These are phyloP conservation scores for Globisporangium cystogenes DNA, from an alignment of 352 stramenopile genomes.

Conservation along the genomic window DNA sequence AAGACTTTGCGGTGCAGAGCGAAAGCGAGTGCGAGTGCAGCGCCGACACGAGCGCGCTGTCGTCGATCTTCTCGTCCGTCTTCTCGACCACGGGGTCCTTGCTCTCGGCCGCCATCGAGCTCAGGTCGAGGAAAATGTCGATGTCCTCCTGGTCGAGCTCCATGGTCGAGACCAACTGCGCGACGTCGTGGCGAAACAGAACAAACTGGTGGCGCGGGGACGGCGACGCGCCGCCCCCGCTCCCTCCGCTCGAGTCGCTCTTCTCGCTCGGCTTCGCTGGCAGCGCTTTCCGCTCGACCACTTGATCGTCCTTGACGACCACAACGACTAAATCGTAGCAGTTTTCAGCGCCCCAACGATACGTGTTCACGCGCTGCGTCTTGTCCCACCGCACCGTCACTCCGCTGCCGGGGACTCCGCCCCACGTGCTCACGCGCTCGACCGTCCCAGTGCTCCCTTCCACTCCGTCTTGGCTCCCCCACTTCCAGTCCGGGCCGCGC, in stretches of 20 bases:
- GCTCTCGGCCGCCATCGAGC: slow-evolving; percentile 11
- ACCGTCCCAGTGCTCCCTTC: slow-evolving; percentile 58
- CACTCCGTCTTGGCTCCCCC: slow-evolving; percentile 72
- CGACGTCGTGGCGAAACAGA: slow-evolving; percentile 50
- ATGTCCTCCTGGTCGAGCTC: slow-evolving; percentile 49
- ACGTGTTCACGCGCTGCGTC: slow-evolving; percentile 80
- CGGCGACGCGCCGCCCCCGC: slow-evolving; percentile 11
- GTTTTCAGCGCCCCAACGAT: slow-evolving; percentile 68
- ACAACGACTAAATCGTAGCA: slow-evolving; percentile 77
- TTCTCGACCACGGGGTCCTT: background rate
- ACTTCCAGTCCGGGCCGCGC: slow-evolving; percentile 76
- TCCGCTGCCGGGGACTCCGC: slow-evolving; percentile 64
- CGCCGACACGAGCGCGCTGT: slow-evolving; percentile 25
- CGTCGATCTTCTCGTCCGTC: slow-evolving; percentile 11
- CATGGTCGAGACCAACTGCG: slow-evolving; percentile 36
- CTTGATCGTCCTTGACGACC: slow-evolving; percentile 37
- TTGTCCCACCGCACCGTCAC: slow-evolving; percentile 82
- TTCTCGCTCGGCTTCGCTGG: slow-evolving; percentile 20
- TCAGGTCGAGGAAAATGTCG: slow-evolving; percentile 47
- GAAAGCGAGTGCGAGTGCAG: slow-evolving; percentile 52
- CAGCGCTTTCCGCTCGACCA: slow-evolving; percentile 46
- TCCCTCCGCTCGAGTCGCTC: slow-evolving; percentile 10
- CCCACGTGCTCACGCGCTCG: slow-evolving; percentile 74
- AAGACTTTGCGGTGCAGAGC: slow-evolving; percentile 41
- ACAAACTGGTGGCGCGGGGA: slow-evolving; percentile 56